Evolutionary conservation across 345 rosid species (phyloP), one percentile per base, ranked within the genome.

Genomic region (Toxicodendron radicans): DNA sequence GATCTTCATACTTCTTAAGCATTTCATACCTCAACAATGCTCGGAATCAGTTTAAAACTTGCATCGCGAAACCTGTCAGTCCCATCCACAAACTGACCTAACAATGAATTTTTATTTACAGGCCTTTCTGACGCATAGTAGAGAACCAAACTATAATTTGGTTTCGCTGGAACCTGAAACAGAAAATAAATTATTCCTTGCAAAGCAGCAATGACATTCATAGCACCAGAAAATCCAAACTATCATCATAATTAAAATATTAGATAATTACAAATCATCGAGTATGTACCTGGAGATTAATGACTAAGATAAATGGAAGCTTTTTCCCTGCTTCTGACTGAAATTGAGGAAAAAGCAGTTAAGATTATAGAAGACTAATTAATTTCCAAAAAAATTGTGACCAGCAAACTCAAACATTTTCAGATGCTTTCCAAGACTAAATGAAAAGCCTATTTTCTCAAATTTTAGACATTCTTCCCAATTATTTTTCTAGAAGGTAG

Each of bases 121-220:
- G 98, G 99, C 86, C 97, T 89, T 59, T 90, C 92, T 66, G 97
- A 81, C 20, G 92, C 99, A 84, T 87, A 93, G 74, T 93, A 95
- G 72, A 90, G 85, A 61, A 93, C 97, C 90, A 95, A 76, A 81
- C 94, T 89, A 79, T 95, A 91, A 84, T 93, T 90, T 54, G 99
- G 98, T 82, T 86, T 95, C 60, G 94, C 96, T 12, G 99, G 99
- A 77, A 95, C 84, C 99, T 95, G 87, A 64, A 75, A 83, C 53
- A 33, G 8, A 51, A 48, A 56, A 71, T 12, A 66, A n/a, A 30
- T 54, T 64, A 35, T 35, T 69, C 32, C 71, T 64, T 65, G 32
- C 30, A 68, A 74, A 57, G 46, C 24, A 41, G 51, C 46, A 62
- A 70, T 13, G 46, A 41, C 57, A 58, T 14, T 65, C 68, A 56